Evolutionary conservation across 495 filamentous ascomycete genomes (phyloP), one percentile per base, ranked within the genome.

Genomic region (Penicillium paradoxum): DNA sequence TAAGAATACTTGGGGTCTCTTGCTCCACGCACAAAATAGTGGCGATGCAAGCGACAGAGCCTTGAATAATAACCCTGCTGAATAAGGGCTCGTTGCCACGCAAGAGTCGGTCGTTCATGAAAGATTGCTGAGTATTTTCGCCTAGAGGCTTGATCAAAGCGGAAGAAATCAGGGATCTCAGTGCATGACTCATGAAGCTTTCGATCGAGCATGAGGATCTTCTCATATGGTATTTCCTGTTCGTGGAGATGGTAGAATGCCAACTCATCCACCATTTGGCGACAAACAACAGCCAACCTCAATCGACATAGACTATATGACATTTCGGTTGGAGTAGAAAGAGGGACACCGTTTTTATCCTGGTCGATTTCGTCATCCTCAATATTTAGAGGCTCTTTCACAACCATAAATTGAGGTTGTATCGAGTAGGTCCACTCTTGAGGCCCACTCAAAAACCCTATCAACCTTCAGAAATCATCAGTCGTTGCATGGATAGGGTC

Each of bases 351-450:
- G 0, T 25, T 22, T 0, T 45, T 42, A 4, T 19, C 15, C 1
- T 38, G 52, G 14, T 57, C 49, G 7, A 67, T 54, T 1, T 53
- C 55, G 5, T 51, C 47, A 33, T 71, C 68, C 19, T 71, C 64
- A 21, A 68, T 30, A 36, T 73, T 69, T 22, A 60, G 52, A 2
- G 74, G 76, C 47, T 62, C 53, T 2, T 67, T 62, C 17, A 77
- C 69, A 14, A 70, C 61, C 58, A 81, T 71, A 27, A 79, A 75
- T 11, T 61, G 54, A 2, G 71, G 72, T 29, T 73, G 63, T 13
- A 79, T 69, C 3, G 67, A 57, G 52, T 79, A 81, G 6, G 67
- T 77, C 49, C 71, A 70, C 40, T 79, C 76, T 40, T 79, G 75
- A 2, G 78, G 78, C n/a, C 77, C 77, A 21, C 67, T 68, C 1